phyloP scores from a whole-genome alignment of 345 rosid species.

The Streptanthus diversifolius region DNA sequence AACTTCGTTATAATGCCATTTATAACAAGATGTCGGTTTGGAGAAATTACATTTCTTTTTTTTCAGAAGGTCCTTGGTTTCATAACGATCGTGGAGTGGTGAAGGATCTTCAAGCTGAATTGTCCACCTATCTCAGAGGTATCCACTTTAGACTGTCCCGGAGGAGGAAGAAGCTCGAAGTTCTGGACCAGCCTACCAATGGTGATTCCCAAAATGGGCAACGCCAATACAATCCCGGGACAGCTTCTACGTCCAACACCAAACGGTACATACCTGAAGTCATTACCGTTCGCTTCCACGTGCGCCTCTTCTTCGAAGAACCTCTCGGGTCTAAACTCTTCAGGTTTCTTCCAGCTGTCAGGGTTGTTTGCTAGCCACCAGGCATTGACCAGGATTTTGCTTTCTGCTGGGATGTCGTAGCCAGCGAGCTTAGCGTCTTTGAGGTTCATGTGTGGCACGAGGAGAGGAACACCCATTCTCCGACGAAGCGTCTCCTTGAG shows the following conservation, averaged over 20 bases:
- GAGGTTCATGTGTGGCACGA: constrained; percentile 98
- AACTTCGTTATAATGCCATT: not conserved
- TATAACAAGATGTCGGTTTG: not conserved
- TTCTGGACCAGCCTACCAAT: constrained; percentile 95
- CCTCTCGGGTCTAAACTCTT: constrained; percentile 96
- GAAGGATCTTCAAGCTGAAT: constrained; percentile 89
- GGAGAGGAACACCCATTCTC: constrained; percentile 93
- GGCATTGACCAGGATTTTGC: constrained; percentile 91
- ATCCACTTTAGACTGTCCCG: constrained; percentile 77
- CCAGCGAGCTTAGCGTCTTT: constrained; percentile 80
- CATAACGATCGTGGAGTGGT: constrained; percentile 82
- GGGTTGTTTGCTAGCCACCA: constrained; percentile 99
- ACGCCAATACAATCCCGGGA: constrained; percentile 92
- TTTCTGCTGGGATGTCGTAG: constrained; percentile 87
- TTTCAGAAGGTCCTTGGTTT: constrained; percentile 56
- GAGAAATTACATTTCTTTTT: not conserved
- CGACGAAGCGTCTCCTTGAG: constrained; percentile 84
- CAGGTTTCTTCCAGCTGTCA: constrained; percentile 71
- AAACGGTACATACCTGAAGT: constrained; percentile 86
- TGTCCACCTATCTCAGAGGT: constrained; percentile 89
- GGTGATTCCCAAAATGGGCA: constrained; percentile 90
- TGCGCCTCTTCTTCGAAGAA: constrained; percentile 89
- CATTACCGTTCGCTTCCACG: constrained; percentile 95
- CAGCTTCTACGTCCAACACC: constrained; percentile 99
- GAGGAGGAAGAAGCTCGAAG: constrained; percentile 93